Base-by-base conservation (phyloP, 177 flowering plant genomes). In the Vitis hybrid region DNA sequence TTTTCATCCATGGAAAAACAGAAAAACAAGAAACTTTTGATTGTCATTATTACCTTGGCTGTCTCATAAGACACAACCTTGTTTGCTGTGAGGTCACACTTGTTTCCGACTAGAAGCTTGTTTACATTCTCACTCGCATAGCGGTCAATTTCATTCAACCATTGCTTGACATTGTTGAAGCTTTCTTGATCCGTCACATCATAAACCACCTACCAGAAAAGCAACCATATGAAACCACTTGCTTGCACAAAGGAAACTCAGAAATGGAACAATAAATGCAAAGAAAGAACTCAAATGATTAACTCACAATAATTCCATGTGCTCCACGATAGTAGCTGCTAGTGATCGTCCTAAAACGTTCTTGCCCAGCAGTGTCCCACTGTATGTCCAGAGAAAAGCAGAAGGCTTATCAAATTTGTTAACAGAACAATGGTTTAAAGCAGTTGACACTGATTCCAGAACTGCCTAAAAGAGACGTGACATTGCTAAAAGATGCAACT, bases 101-200 rank as follows among this genome's bases (percentile, higher is more conserved):
- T 94, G 88, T 94, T 94, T 32, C 98, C 98, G 64, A 94, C 98
- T 5, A 94, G 81, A 76, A 93, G 93, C 89, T 93, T 93, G 82
- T 90, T 90, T 34, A 93, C 98, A 78, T 84, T 93, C 72, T 93
- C 95, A 79, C 97, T 93, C 10, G 98, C 95, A 82, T 91, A 89
- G n/a, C 98, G 91, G 74, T 91, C 98, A 77, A 93, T 93, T 79
- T 93, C 98, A 82, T 83, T 92, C 82, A 92, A 75, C 97, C 97
- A 92, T 79, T 90, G 95, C 77, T 92, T 90, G 34, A 92, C 98
- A 71, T 93, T 93, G 80, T 93, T 90, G 72, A 93, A 93, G 85
- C 98, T 91, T 73, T 91, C 95, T 79, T 87, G 93, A 75, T 91
- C 95, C 18, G 98, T 93, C 48, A 91, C 97, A 82, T 93, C 98